Evolutionary conservation across 108 stramenopile genomes (phyloP).

Genomic region (Cyclostephanos invisitatus): DNA sequence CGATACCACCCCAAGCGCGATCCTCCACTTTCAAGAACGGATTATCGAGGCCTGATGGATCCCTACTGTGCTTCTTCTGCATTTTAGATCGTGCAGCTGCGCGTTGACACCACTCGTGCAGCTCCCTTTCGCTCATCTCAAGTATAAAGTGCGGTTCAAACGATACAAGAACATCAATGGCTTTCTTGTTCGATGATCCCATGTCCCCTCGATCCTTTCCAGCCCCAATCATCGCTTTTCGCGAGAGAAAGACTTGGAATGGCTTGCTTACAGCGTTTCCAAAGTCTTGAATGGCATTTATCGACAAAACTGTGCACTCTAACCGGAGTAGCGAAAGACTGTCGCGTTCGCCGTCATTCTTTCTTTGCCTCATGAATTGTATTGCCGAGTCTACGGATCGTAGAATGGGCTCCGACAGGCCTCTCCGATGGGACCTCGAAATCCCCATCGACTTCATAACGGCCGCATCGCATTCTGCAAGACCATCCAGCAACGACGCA

Average conservation of each 20-base stretch:
- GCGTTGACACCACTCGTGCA: constrained; percentile 43
- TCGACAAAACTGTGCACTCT: constrained; percentile 53
- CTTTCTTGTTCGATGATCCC: constrained; percentile 49
- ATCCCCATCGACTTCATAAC: constrained; percentile 8
- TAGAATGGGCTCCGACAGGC: constrained; percentile 12
- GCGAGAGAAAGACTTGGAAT: constrained; percentile 56
- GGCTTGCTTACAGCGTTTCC: constrained; percentile 49
- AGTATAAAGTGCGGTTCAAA: constrained; percentile 56
- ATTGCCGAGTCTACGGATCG: constrained; percentile 25
- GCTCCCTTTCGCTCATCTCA: constrained; percentile 44
- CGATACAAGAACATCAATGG: constrained; percentile 47
- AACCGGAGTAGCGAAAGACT: constrained; percentile 42
- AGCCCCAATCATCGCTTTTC: constrained; percentile 33
- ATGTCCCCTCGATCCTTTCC: constrained; percentile 51
- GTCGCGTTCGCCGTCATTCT: constrained; percentile 16
- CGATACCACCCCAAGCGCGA: constrained; percentile 58
- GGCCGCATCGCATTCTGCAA: constrained; percentile 34
- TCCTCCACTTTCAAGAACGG: constrained; percentile 12
- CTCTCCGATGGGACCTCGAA: not conserved
- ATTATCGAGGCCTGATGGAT: not conserved
- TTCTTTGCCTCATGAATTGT: constrained; percentile 31
- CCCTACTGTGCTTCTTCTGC: not conserved
- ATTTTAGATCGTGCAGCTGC: constrained; percentile 3
- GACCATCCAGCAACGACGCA: constrained; percentile 53
- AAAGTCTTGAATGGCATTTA: constrained; percentile 46